Evolutionary conservation across 257 asterid species (phyloP), one percentile per base, ranked within the genome.

Genomic region (Solanum bulbocastanum): DNA sequence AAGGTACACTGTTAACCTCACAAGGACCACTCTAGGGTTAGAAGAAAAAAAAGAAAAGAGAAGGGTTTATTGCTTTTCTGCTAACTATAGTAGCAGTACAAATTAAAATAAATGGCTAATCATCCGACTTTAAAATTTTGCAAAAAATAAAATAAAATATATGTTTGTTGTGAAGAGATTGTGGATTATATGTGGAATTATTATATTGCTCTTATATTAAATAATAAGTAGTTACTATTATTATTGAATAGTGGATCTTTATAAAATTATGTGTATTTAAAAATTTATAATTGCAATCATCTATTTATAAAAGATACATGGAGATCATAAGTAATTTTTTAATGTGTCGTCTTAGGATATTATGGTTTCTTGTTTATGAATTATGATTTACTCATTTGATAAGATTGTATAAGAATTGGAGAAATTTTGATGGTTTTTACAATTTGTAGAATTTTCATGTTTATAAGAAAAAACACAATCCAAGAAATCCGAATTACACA

Each of bases 1-100:
- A 83, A 87, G 85, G 84, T 90, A 90, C 89, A 87, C 84, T 90
- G 90, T 87, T 82, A 87, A 90, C 88, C 78, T 87, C 87, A 88
- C 62, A n/a, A 89, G 98, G 96, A 92, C 98, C 96, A 91, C 75
- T 65, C 95, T 90, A 92, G 56, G 60, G 30, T 81, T 27, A 18
- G 69, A 49, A 81, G 46, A 72, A 68, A 76, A 25, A 58, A 83
- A 83, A 1, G 44, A 6, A 58, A 86, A 73, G 81, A 86, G 87
- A 65, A 83, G 49, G 85, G 86, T 36, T 85, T 75, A 44, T 58
- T 89, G 92, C 94, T 89, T 93, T 91, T 88, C 88, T 87, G 83
- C 89, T 90, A 92, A 91, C 91, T 88, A 20, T 88, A 9, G 16
- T 36, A 87, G 84, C 23, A 75, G 62, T 44, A 79, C 66, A 44